Evolutionary conservation across 441 rosid species (phyloP), one percentile per base, ranked within the genome.

Genomic region (Brassica hybrid): DNA sequence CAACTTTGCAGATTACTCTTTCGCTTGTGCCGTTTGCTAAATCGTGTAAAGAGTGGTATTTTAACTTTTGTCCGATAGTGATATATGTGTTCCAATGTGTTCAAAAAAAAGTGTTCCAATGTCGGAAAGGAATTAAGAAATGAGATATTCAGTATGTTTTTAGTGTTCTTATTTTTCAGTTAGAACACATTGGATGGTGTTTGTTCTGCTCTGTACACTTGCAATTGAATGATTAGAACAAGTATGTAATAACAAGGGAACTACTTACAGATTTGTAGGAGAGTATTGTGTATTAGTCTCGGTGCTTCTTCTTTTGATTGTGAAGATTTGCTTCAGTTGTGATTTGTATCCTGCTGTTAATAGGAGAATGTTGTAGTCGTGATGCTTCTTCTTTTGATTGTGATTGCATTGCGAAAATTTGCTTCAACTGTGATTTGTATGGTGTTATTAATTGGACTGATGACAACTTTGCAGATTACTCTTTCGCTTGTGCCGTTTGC

Each of bases 321-420:
- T 14, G 58, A 50, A 62, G 21, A 3, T n/a, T 34, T 62, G 6
- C 17, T 25, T 60, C 36, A 13, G 2, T 2, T 61, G 9, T 61
- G 38, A 27, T 27, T 61, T n/a, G 5, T 9, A 32, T 32, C 7
- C 7, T 32, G 36, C 5, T 32, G 36, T 5, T 32, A 32, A 6
- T 5, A 32, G 1, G 36, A 0, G 73, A 75, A 9, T 56, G 0
- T 27, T 4, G 14, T 65, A n/a, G 14, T 59, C 41, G 48, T 19
- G 60, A 5, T 43, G 19, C 36, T 43, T 58, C 65, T 16, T 45
- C 57, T 71, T 71, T 59, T 58, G 63, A 58, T 19, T 58, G 62
- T 3, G 25, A 58, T 10, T 10, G 32, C 62, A 58, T 1, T 57
- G 61, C n/a, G 48, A 27, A 62, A 12, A 3, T n/a, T 34, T 62